phyloP scores from a whole-genome alignment of 768 basidiomycete species.

The Paxillus ammoniavirescens region DNA sequence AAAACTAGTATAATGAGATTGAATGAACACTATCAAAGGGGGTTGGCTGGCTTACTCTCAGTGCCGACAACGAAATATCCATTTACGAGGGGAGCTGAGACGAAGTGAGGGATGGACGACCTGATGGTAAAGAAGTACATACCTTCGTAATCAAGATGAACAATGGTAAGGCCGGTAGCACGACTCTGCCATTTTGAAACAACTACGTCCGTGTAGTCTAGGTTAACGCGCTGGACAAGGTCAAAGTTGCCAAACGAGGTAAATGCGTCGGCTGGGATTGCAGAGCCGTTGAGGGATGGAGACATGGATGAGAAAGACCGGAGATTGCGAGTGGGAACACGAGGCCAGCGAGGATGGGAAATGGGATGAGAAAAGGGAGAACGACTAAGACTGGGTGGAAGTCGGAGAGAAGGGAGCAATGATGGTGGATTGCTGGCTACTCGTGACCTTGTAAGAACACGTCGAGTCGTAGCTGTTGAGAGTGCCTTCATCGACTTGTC shows the following conservation, averaged over 20 bases:
- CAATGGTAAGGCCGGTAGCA: slow-evolving; percentile 82
- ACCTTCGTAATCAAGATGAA: slow-evolving; percentile 92
- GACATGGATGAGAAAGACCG: slow-evolving; percentile 30
- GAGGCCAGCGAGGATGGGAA: slow-evolving; percentile 3
- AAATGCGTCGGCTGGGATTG: slow-evolving; percentile 12
- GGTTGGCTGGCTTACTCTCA: slow-evolving; percentile 60
- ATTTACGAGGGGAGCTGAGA: slow-evolving; percentile 79
- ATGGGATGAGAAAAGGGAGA: slow-evolving; percentile 5
- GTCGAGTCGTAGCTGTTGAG: slow-evolving; percentile 19
- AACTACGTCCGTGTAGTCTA: slow-evolving; percentile 75
- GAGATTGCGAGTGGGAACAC: background rate
- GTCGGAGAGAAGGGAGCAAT: background rate
- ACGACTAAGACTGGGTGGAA: background rate
- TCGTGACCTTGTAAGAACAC: slow-evolving; percentile 11
- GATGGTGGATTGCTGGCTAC: slow-evolving; percentile 9
- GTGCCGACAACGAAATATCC: slow-evolving; percentile 90
- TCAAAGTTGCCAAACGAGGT: slow-evolving; percentile 77
- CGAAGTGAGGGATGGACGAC: slow-evolving; percentile 12
- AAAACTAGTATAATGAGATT: slow-evolving; percentile 57
- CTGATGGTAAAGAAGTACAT: slow-evolving; percentile 16
- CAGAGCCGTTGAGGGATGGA: slow-evolving; percentile 16
- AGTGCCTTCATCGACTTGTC: slow-evolving; percentile 36
- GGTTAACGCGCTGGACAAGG: slow-evolving; percentile 69
- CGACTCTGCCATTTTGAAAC: slow-evolving; percentile 89
- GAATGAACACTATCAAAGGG: background rate